Evolutionary conservation across 495 filamentous ascomycete genomes (phyloP).

Genomic region (Trichoderma erinaceum): DNA sequence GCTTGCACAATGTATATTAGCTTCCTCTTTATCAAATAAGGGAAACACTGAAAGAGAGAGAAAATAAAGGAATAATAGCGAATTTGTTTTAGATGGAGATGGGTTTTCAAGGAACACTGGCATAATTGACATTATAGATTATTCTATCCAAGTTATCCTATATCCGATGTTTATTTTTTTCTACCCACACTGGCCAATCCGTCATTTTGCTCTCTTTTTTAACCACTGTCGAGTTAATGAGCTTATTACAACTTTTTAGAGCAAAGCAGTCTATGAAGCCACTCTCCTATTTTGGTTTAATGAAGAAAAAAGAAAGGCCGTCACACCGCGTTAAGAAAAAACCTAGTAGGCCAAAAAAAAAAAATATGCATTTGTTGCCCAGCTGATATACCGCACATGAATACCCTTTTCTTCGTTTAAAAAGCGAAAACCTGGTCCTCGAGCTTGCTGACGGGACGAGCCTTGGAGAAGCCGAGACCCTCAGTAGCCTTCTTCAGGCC

Average conservation of each 20-base stretch:
- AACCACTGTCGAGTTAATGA: no score
- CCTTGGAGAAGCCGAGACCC: constrained; percentile 81
- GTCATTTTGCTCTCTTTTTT: neutral
- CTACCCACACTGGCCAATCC: neutral
- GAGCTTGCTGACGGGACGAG: constrained; percentile 89
- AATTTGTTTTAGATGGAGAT: neutral
- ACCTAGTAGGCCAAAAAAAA: neutral
- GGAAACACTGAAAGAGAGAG: neutral
- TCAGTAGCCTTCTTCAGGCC: constrained; percentile 96
- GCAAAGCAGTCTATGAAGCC: neutral
- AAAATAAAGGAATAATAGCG: neutral
- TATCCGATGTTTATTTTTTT: neutral
- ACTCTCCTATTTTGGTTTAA: neutral
- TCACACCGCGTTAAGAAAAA: no score
- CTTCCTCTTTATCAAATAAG: neutral
- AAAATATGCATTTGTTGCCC: neutral
- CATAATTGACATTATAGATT: constrained; percentile 5
- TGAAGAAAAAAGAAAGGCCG: no score
- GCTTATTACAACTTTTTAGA: no score
- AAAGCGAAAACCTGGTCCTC: constrained; percentile 98
- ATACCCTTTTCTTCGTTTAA: constrained; percentile 41
- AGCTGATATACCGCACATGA: neutral
- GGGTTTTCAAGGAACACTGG: neutral
- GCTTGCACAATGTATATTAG: neutral
- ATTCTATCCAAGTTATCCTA: no score